Evolutionary conservation across 345 rosid species (phyloP), one percentile per base, ranked within the genome.

Genomic region (Euphorbia tirucalli): DNA sequence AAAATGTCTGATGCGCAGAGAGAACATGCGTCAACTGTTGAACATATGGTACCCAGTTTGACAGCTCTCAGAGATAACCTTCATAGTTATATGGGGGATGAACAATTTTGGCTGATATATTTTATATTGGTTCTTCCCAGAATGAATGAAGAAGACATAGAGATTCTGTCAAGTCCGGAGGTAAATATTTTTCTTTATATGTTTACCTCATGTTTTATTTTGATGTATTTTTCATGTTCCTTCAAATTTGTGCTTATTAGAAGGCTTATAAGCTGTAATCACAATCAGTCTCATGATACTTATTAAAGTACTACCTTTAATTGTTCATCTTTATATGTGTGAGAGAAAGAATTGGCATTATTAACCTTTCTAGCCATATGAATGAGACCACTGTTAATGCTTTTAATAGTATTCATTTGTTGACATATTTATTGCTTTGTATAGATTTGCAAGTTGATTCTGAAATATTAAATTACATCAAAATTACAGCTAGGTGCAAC

Each of bases 101-200:
- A 75, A 43, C 84, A 71, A 28, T 90, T 90, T 77, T 90, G 96
- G 96, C 80, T 87, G 78, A 81, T 90, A 43, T 90, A 90, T 76
- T 90, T 90, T 68, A 82, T 88, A 71, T 74, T 88, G 71, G 77
- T 90, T 83, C 86, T 88, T 75, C 91, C 91, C 11, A 87, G 93
- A 81, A 74, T 90, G 30, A 83, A 76, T 70, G 84, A 80, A 43
- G 66, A 84, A 63, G 96, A 90, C 80, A 76, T 73, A 58, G 87
- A 87, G 80, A 75, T 84, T 73, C 82, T 90, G 56, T 87, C 93
- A 71, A 80, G 86, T 25, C 79, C 86, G 63, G 80, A 84, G 89
- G 96, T 74, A 88, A 78, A 44, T 18, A 61, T 71, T 35, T 19
- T 27, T 15, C 46, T 44, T 15, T 39, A 30, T 75, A 52, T 71